These are phyloP conservation scores for Chytridium lagenaria DNA, from an alignment of 371 early-diverging fungal genomes.

Conservation along the genomic window DNA sequence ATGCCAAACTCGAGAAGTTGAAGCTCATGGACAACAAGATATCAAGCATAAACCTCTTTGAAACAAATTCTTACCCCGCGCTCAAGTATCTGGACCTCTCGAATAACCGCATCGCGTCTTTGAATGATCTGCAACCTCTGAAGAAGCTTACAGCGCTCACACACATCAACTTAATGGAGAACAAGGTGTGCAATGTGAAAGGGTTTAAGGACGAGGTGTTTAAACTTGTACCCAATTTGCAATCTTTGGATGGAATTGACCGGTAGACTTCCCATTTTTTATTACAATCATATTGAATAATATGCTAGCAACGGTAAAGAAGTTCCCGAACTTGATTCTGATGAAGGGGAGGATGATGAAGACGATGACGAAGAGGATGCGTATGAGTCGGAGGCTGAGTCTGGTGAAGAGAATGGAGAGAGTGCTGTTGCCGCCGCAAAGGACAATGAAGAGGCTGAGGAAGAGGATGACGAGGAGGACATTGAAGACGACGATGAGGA, in stretches of 20 bases:
- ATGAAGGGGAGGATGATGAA: slow-evolving; percentile 7
- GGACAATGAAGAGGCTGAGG: slow-evolving; percentile 4
- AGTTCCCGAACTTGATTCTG: background rate
- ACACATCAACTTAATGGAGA: slow-evolving; percentile 7
- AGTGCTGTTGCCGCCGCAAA: background rate
- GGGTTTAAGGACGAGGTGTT: background rate
- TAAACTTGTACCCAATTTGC: background rate
- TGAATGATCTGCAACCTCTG: background rate
- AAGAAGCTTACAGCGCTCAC: background rate
- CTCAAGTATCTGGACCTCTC: slow-evolving; percentile 15
- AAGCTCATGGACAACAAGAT: slow-evolving; percentile 20
- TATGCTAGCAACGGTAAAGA: slow-evolving; percentile 3
- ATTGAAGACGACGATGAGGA: slow-evolving; percentile 7
- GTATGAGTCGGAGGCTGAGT: slow-evolving; percentile 2
- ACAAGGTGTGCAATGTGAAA: slow-evolving; percentile 5
- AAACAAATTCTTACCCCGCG: background rate
- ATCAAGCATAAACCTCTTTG: background rate
- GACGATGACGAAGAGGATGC: slow-evolving; percentile 14
- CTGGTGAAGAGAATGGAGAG: background rate
- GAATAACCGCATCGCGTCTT: slow-evolving; percentile 8
- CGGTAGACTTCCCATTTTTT: background rate
- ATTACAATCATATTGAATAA: background rate
- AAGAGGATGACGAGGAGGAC: slow-evolving; percentile 11
- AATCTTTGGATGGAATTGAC: slow-evolving; percentile 5
- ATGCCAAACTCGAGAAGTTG: slow-evolving; percentile 5